Conservation (phyloP, 1,284 basidiomycete species). For the Pseudozyma pruni region DNA sequence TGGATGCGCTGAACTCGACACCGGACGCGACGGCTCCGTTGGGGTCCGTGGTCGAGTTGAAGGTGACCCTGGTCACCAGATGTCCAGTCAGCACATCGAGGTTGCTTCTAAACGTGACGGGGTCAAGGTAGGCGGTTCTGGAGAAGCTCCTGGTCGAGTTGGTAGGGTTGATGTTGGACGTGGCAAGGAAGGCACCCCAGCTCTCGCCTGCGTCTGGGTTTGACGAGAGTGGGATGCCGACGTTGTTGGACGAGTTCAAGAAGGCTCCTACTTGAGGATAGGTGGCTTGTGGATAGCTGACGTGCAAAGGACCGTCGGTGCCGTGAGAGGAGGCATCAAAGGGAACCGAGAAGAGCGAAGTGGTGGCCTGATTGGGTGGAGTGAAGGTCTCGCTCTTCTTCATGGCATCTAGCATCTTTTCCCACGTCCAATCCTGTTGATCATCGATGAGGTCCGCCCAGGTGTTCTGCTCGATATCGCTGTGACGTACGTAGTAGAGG, state of each 20-base stretch:
- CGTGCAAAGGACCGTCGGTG: conserved; percentile 70
- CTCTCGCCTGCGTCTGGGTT: conserved; percentile 72
- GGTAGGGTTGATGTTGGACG: conserved; percentile 75
- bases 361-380: conserved; percentile 64
- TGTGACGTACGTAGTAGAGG: conserved; percentile 56
- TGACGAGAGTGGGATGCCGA: conserved; percentile 70
- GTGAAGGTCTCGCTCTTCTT: conserved; percentile 73
- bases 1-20: conserved; percentile 70
- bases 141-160: conserved; percentile 78
- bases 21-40: conserved; percentile 69
- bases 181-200: conserved; percentile 74
- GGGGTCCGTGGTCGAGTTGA: conserved; percentile 70
- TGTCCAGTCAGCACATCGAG: conserved; percentile 74
- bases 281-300: conserved; percentile 45
- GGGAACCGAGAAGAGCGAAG: conserved; percentile 8
- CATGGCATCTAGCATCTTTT: conserved; percentile 49
- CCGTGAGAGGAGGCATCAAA: conserved; percentile 70
- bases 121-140: conserved; percentile 77
- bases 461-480: conserved; percentile 41
- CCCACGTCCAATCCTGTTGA: conserved; percentile 50
- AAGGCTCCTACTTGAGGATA: conserved; percentile 53
- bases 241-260: conserved; percentile 34
- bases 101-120: conserved; percentile 74
- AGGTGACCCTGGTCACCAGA: conserved; percentile 76
- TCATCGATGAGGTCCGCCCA: conserved; percentile 48